Base-by-base conservation (phyloP, 805 yeast genomes). In the Pichia californica region DNA sequence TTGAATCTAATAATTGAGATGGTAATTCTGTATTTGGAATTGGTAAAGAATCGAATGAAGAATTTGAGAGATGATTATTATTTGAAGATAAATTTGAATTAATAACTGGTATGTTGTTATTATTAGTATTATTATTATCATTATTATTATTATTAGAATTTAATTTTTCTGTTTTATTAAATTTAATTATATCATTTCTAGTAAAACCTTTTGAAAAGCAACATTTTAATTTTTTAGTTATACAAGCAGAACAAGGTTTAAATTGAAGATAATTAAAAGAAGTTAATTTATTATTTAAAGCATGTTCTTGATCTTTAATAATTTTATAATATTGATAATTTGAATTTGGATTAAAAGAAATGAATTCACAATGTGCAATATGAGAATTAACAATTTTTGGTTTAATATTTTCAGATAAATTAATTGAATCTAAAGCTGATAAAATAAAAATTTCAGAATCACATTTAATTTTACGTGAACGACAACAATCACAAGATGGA, bases 401-500 rank as follows among this genome's bases (percentile, higher is more conserved):
- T 10, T 27, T 31, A 10, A 25, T 23, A 27, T 36, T 31, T 10
- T 39, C 45, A 14, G 16, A 32, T 7, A 27, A n/a, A 11, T 36
- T 40, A 5, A 33, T 40, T 11, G 40, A 16, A 5, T 56, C 52
- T 4, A 57, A 46, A 31, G 49, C 49, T 1, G 63, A 53, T 15
- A 63, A 48, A 14, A 62, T 56, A 25, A 57, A 53, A 25, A 81
- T 75, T 51, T 71, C 79, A 2, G 89, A 86, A 59, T 82, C 79
- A 63, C 91, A 83, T 61, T 79, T 83, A 45, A 81, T 82, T 57
- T 83, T 83, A 45, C 87, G 70, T 14, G 74, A 55, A 42, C 88
- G 68, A 58, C 91, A 83, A 38, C 74, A 65, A 57, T 83, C 88
- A 60, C 91, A 83, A 32, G 84, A 77, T 3, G 88, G 88, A 0